phyloP scores from a whole-genome alignment of 352 stramenopile genomes.

The Phytopythium aichiense region DNA sequence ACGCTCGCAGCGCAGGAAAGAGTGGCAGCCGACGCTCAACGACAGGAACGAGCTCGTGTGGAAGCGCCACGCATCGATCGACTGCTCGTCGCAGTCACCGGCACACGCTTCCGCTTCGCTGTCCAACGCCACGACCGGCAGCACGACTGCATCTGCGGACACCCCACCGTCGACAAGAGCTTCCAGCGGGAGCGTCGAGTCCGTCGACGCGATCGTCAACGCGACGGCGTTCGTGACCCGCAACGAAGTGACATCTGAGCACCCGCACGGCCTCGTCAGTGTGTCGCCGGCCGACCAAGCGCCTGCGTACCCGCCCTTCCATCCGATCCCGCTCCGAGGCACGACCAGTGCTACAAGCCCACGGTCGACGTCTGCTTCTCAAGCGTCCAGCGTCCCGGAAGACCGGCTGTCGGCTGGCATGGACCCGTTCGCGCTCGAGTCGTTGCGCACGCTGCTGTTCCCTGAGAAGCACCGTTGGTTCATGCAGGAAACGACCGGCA shows the following conservation, averaged over 20 bases:
- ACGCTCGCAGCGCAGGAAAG: conserved; percentile 23
- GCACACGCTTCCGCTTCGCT: background rate
- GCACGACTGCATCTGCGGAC: background rate
- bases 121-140: background rate
- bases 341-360: background rate
- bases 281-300: conserved; percentile 25
- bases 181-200: background rate
- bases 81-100: background rate
- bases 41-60: conserved; percentile 30
- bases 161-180: background rate
- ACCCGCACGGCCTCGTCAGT: conserved; percentile 18
- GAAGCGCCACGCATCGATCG: conserved; percentile 13
- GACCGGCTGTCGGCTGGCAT: conserved; percentile 7
- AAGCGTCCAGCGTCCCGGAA: conserved; percentile 8
- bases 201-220: conserved; percentile 20
- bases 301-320: conserved; percentile 23
- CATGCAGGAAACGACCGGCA: conserved; percentile 39
- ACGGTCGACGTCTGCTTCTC: background rate
- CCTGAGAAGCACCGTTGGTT: conserved; percentile 57
- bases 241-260: conserved; percentile 13
- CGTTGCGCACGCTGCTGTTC: conserved; percentile 34
- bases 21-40: conserved; percentile 29
- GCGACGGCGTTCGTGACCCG: conserved; percentile 41
- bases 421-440: conserved; percentile 27
- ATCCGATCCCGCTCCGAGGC: background rate